Base-by-base conservation (phyloP, 768 basidiomycete genomes). In the Hygrocybe coccinea region DNA sequence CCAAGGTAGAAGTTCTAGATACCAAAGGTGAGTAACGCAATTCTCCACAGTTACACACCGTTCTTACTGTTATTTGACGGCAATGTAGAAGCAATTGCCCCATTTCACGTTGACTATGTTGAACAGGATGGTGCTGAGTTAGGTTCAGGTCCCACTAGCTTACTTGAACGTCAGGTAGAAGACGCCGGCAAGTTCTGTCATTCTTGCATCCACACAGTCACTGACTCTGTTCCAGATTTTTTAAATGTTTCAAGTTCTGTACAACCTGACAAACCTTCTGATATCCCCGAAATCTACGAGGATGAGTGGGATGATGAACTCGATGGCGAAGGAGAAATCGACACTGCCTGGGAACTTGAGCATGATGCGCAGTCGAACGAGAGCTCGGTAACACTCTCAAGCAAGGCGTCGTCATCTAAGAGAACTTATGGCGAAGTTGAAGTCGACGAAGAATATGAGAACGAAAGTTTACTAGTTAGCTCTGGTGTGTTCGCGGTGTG, bases 331-430 rank as follows among this genome's bases (percentile, higher is more conserved):
- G 78, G 71, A 36, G 82, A 78, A 29, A 66, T 68, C 11, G 74
- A 76, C 55, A 67, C 67, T 21, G 67, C 66, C 17, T 81, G 78
- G 79, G 74, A 78, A 38, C 74, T 70, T 45, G 74, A 75, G 15
- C 71, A 72, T 36, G 45, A 50, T 75, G 79, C 76, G 12, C 68
- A 67, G 7, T 81, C 79, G 14, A 78, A 77, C 55, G 69, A 80
- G 54, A 85, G 78, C 45, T 83, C 79, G 15, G 69, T 75, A 47
- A 82, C 83, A 1, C 68, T 84, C 49, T 82, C 81, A 11, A 84
- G 82, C 63, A 80, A 71, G 62, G 72, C 79, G 38, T 29, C 44
- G 44, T 82, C 82, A 12, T 57, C 62, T 21, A 86, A 86, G 67
- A 77, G 83, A 38, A 79, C 79, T 54, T 74, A 80, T 55, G 78